Evolutionary conservation across 192 early-diverging fungal genomes (phyloP), one percentile per base, ranked within the genome.

Genomic region (Entomortierella lignicola): DNA sequence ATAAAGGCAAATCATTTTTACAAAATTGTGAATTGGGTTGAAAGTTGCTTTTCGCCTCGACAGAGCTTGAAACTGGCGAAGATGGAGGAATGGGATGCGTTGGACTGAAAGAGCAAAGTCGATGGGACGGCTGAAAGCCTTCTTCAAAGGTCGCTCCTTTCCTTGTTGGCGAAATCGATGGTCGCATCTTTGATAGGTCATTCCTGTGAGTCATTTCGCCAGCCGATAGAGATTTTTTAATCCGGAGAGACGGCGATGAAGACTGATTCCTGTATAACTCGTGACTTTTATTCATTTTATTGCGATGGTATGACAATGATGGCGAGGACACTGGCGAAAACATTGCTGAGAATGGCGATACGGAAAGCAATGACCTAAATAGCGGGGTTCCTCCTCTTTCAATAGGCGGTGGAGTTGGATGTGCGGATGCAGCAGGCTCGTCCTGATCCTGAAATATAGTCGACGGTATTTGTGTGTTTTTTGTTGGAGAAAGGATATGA

Each of bases 281-380:
- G 20, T 61, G 50, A 21, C 50, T 66, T 27, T 50, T 55, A 55
- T 34, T 47, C 51, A 43, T 25, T 31, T 26, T 30, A 5, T 37
- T 17, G 4, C 31, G 48, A 23, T 21, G 21, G 23, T 60, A 26
- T 1, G 20, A n/a, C 18, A 21, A 51, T 10, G 52, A 51, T 34
- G 48, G 53, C 4, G 42, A 64, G 1, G 42, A 37, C 37, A 11
- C 30, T 39, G 44, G 25, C 8, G 73, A 69, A 41, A 77, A 77
- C 55, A 77, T 77, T 8, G 53, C 32, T 13, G 73, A 77, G 30
- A 77, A 77, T 39, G 73, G 73, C 8, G 73, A 68, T 4, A 69
- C 62, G 11, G 75, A 65, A 1, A 79, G 41, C 11, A 79, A 50
- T 2, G 75, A 79, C 51, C 56, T 55, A 37, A 74, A 66, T 47